Evolutionary conservation across 225 moss, liverwort and hornwort species (phyloP).

Genomic region (Lunularia cruciata): DNA sequence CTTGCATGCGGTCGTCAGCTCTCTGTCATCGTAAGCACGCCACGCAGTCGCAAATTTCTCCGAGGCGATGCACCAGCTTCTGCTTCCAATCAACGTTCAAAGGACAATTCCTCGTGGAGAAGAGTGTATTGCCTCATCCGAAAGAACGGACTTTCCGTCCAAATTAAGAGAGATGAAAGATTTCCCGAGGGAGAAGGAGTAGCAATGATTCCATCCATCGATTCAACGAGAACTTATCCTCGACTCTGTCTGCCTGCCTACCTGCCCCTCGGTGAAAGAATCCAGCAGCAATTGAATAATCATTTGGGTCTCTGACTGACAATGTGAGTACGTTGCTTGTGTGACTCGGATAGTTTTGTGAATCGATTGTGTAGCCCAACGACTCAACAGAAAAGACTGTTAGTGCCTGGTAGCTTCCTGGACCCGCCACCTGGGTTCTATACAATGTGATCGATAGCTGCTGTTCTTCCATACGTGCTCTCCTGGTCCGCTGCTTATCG

Average conservation of each 20-base stretch:
- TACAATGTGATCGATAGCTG: neutral
- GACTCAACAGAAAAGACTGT: neutral
- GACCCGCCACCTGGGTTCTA: neutral
- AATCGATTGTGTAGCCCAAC: slow-evolving; percentile 1
- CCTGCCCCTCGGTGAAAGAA: neutral
- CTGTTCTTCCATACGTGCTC: neutral
- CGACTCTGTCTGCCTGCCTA: neutral
- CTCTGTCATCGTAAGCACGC: neutral
- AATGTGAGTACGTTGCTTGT: neutral
- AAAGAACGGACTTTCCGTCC: neutral
- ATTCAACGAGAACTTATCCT: neutral
- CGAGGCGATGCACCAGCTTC: neutral
- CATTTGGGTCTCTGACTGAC: too few relatives aligned
- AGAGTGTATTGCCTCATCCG: too few relatives aligned
- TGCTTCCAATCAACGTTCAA: too few relatives aligned
- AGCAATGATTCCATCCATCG: neutral
- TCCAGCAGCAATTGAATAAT: too few relatives aligned
- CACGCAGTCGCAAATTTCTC: neutral
- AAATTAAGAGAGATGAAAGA: neutral
- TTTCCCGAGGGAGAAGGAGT: neutral
- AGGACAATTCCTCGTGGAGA: too few relatives aligned
- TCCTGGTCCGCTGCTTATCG: neutral
- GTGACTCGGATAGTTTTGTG: neutral
- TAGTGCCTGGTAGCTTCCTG: neutral
- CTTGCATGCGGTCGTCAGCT: slow-evolving; percentile 9